Base-by-base conservation (phyloP, 495 filamentous ascomycete species). In the Talaromyces wortmannii region DNA sequence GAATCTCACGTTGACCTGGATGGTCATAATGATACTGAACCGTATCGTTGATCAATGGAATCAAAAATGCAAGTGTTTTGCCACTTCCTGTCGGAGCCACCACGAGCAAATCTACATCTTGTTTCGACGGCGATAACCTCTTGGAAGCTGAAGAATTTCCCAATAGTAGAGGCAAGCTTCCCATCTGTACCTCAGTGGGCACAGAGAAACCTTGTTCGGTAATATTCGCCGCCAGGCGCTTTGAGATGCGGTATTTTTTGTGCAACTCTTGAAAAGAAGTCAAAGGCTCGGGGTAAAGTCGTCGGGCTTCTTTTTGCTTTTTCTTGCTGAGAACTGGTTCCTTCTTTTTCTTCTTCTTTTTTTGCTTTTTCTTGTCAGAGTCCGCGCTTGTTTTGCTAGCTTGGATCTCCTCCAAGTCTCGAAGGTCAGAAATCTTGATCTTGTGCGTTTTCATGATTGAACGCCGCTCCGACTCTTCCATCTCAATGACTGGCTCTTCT, bases 51-150 rank as follows among this genome's bases (percentile, higher is more conserved):
- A 97, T 78, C 15, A 90, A 77, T 0, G 91, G 90, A 29, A 99
- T 87, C 64, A 97, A 67, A 62, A 96, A 99, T 4, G 90, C 88
- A 53, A 97, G 67, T 0, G 94, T 97, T 74, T 99, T 99, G n/a
- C 94, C 94, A 63, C 91, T 96, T 16, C 94, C 94, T 4, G 94
- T 99, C 3, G 95, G 95, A 12, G 94, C 94, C 33, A 97, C 85
- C 4, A 87, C 85, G 33, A 98, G 63, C 31, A 98, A 81, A 78
- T 97, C 86, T 3, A 89, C 72, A 45, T 78, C 72, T 11, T 59
- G 23, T 53, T 61, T 54, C 36, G 67, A 51, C 17, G 53, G 53
- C 17, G 44, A 40, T 10, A 13, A 13, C 5, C 8, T 10, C 17
- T 42, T 42, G 29, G 44, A 29, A 13, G 56, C 52, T 0, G 64